A percentile compares a stretch with the other conserved stretches of the same genome.
These are phyloP conservation scores for Odontarrhena argentea DNA, from an alignment of 345 rosid genomes.

Conservation along the genomic window DNA sequence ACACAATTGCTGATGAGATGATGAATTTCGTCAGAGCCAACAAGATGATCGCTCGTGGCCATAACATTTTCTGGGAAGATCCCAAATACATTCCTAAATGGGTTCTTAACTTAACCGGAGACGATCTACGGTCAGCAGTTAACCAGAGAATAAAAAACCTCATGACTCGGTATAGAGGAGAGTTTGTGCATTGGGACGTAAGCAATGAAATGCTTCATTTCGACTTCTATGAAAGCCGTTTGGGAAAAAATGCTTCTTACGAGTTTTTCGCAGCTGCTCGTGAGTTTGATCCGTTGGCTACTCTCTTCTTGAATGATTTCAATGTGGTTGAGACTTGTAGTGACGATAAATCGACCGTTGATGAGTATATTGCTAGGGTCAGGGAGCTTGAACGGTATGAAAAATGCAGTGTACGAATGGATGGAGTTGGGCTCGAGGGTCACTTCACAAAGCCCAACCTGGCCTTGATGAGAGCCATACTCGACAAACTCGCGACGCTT, in stretches of 20 bases:
- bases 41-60: conserved; percentile 69
- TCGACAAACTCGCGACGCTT: conserved; percentile 74
- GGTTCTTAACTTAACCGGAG: conserved; percentile 54
- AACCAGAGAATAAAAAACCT: conserved; percentile 64
- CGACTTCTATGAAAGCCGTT: conserved; percentile 66
- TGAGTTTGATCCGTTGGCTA: conserved; percentile 61
- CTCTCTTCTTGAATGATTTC: conserved; percentile 77
- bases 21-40: conserved; percentile 59
- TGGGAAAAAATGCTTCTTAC: conserved; percentile 66
- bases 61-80: conserved; percentile 93
- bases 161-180: conserved; percentile 71
- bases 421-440: conserved; percentile 78
- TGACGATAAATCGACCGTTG: conserved; percentile 71
- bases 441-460: conserved; percentile 70
- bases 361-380: conserved; percentile 54
- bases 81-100: conserved; percentile 69
- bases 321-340: conserved; percentile 83
- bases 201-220: conserved; percentile 93
- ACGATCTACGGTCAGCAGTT: conserved; percentile 58
- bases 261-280: conserved; percentile 65
- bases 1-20: conserved; percentile 67
- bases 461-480: conserved; percentile 67
- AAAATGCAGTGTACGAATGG: conserved; percentile 52
- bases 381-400: conserved; percentile 50
- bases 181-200: conserved; percentile 83